Base-by-base conservation (phyloP, 2,329 filamentous ascomycete species). In the Pseudogymnoascus sp. region DNA sequence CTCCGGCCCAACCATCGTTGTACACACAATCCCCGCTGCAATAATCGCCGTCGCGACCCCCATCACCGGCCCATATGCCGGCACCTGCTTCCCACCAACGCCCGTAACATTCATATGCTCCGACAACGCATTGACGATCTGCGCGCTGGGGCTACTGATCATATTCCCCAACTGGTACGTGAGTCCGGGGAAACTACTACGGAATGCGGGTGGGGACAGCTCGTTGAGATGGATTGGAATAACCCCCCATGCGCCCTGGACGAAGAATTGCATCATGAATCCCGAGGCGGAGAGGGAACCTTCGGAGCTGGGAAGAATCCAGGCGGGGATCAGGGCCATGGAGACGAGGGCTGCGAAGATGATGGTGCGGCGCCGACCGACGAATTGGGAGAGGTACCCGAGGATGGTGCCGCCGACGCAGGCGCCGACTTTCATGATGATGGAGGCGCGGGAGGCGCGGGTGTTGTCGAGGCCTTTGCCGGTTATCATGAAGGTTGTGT, bases 241-340 rank as follows among this genome's bases (percentile, higher is more conserved):
- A 29, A 68, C 64, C 35, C 87, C 88, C 87, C 87, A 90, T 0
- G 86, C 86, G 29, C 87, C 87, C 71, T 89, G 87, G 2, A 90
- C 86, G 69, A 83, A 88, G 71, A 90, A 89, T 70, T 90, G 87
- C 74, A 92, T 81, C 73, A 93, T 92, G 74, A 93, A 95, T 2
- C 89, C 89, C 0, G 87, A 84, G 0, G 89, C 90, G 54, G 91
- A 91, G 68, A 94, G 78, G 9, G 77, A 75, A 7, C 84, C 76
- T 68, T 75, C 79, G 7, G 74, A 74, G 86, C 81, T 54, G 9
- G 85, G 79, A 66, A 91, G 92, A 0, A 84, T 88, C 75, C 95
- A 95, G 0, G 91, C 89, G 70, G 93, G 93, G 1, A 95, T 78
- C 3, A 95, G 75, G 0, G 88, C 88, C 39, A 88, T 89, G 35